Base-by-base conservation (phyloP, 768 basidiomycete species). In the Boletus rubroflammeus region DNA sequence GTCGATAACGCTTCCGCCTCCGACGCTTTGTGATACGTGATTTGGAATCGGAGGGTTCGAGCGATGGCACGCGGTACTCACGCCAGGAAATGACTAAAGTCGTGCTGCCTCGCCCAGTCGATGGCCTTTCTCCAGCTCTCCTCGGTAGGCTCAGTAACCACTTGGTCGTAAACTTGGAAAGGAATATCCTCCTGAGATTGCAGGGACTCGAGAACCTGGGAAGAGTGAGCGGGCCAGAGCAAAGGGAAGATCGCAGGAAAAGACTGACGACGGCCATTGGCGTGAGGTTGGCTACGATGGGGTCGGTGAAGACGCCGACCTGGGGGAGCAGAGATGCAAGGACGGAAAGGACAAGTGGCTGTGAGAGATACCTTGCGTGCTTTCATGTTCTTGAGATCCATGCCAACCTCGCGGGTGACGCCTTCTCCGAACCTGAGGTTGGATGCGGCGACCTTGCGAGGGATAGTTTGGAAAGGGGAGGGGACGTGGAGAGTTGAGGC, bases 31-130 rank as follows among this genome's bases (percentile, higher is more conserved):
- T 35, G 26, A 57, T n/a, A 44, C 14, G 10, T 34, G 41, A 39
- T 35, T 17, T 28, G 35, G 35, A 40, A 45, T 46, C 21, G 43
- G 54, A 48, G 53, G 11, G 51, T 32, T 42, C 8, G 29, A 11
- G 57, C 15, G 47, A 36, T 38, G 14, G 15, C n/a, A 44, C 11
- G 50, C 13, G 36, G 39, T 34, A 77, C 84, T 53, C 62, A 92
- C 91, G 91, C 93, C 21, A 93, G 74, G 75, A 94, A 97, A 68
- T 98, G 96, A 62, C 88, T 93, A 70, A 95, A 92, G 73, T 97
- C 86, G 52, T 92, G 85, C 55, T 83, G 63, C 54, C 93, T 79
- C 15, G 94, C 82, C 86, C 93, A 98, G 4, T 81, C 77, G 60
- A 98, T 96, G 7, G 96, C 96, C 35, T 85, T 79, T 56, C 85